Evolutionary conservation across 345 rosid species (phyloP).

Genomic region (Syzygium aromaticum): DNA sequence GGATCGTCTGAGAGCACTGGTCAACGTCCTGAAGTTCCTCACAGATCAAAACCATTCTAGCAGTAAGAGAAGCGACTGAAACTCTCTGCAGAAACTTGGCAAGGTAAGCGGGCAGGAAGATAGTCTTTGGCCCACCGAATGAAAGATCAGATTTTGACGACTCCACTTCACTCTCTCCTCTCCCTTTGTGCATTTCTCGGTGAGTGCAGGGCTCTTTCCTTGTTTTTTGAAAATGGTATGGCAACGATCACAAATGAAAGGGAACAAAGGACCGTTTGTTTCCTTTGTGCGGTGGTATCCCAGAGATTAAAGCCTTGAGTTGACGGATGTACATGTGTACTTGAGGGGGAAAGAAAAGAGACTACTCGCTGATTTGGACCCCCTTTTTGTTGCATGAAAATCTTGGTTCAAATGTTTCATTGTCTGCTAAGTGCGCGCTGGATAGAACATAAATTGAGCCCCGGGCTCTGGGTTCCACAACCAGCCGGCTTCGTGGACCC

Average conservation of each 20-base stretch:
- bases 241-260: neutral
- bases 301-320: neutral
- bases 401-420: neutral
- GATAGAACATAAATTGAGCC: neutral
- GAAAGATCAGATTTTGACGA: neutral
- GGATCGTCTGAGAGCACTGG: conserved; percentile 75
- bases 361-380: neutral
- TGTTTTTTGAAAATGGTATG: neutral
- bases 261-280: neutral
- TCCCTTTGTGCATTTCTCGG: neutral
- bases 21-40: conserved; percentile 60
- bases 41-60: conserved; percentile 47
- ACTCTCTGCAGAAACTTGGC: neutral
- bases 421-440: neutral
- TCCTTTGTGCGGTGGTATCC: neutral
- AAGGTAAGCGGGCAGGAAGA: neutral
- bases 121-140: neutral
- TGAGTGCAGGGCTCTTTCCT: neutral
- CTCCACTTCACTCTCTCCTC: neutral
- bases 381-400: neutral
- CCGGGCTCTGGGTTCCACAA: neutral
- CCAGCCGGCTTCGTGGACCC: neutral
- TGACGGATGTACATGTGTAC: neutral
- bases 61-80: conserved; percentile 42
- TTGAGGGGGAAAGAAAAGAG: neutral